Evolutionary conservation across 75 land plant genomes (phyloP), one percentile per base, ranked within the genome.

Genomic region (Picea sitchensis): DNA sequence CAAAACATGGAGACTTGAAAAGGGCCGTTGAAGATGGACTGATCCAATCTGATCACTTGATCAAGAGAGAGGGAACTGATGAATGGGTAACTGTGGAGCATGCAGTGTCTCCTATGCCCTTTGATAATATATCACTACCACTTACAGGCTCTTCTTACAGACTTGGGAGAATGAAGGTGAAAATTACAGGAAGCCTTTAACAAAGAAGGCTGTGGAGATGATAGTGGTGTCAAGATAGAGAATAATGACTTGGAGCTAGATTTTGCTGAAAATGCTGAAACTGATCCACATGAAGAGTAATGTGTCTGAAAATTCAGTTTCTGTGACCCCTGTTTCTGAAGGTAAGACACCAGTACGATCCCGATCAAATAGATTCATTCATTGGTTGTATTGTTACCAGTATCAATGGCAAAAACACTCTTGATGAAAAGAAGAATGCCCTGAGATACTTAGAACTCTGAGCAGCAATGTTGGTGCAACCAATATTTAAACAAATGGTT

Each of bases 211-310:
- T 61, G 82, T 81, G 90, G 84, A 36, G 88, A 90, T 87, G 98
- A 92, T 80, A 74, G 91, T 61, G 99, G 95, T 73, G 87, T 98
- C 15, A 92, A 91, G 77, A 83, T 98, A 79, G 94, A 93, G 77
- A 98, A 98, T 77, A 86, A 87, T 76, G 98, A 98, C 78, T 86
- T 91, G 87, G 99, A 98, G 77, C 94, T 98, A 65, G 96, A 98
- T 86, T 98, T 98, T 82, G 88, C 89, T 80, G 99, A 98, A 80
- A 90, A 87, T 78, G 74, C 71, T 58, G 98, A 91, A 65, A 91
- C 87, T 67, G 99, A 94, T 74, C 61, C 74, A 34, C 80, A 81
- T 23, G 95, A 92, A 92, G 76, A 73, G 87, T 80, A 96, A 93
- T 79, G 88, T 41, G 13, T 47, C 78, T 44, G 78, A 86, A 69